Base-by-base conservation (phyloP, 805 yeast genomes). In the Ogataea methanolica region DNA sequence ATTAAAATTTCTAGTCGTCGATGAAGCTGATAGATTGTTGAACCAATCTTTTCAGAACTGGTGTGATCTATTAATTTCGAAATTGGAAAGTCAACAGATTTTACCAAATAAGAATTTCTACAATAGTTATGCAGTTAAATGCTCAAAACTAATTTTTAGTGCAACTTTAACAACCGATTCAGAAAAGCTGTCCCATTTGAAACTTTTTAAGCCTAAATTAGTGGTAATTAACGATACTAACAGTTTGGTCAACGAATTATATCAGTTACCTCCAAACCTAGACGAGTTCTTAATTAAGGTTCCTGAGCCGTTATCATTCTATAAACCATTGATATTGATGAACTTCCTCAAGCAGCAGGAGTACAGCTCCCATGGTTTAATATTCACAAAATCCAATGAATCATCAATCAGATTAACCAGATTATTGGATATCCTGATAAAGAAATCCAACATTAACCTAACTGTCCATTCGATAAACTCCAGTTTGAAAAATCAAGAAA, bases 121-220 rank as follows among this genome's bases (percentile, higher is more conserved):
- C 19, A 54, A 62, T 33, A 48, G 43, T 17, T 77, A 76, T 69
- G 51, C 52, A 11, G 46, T 70, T 36, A 65, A 63, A 42, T 65
- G 82, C 67, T 61, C 84, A 70, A 69, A 91, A 56, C 73, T 92
- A 63, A 75, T 94, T 3, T 89, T 94, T 60, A 84, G 95, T 43
- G 99, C 99, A 7, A 94, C 99, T 0, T 75, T 94, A 45, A 89
- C 97, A 4, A 84, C 97, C 2, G 96, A 91, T 63, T 88, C 97
- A 0, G 96, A 94, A 29, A 88, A 87, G 60, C 70, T 94, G 47
- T 76, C 92, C 8, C 77, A 80, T 41, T 73, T 94, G 49, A 79
- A 83, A 44, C 78, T 94, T 52, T 71, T 72, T 48, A 75, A 73
- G 55, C 97, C 95, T n/a, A 75, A 83, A 58, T 66, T 94, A 42